Base-by-base conservation (phyloP, 257 asterid genomes). In the Solanum ossicruentum region DNA sequence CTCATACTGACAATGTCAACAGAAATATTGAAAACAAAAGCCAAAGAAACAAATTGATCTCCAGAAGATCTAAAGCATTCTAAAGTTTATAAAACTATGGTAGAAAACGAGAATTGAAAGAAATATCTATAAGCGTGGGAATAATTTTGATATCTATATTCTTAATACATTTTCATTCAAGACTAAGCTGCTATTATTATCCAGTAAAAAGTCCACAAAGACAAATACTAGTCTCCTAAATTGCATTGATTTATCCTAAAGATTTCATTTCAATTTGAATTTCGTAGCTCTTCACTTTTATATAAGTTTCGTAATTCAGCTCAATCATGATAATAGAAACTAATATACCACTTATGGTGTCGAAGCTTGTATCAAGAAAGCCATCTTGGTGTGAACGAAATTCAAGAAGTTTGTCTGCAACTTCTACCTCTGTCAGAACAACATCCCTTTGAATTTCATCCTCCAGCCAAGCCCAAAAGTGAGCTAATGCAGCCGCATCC, bases 381-480 rank as follows among this genome's bases (percentile, higher is more conserved):
- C 98, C 98, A 81, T 90, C 92, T 88, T 95, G 98, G 90, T 83
- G 89, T 45, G 98, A 91, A 49, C 98, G 99, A 88, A 97, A 94
- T 86, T 95, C 95, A 86, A 93, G 94, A 89, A 95, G 98, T 88
- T 94, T 91, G 85, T 92, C 94, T 0, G 94, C 92, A 79, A 92
- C 99, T 84, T 95, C 97, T 82, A 93, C 90, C 91, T 97, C 99
- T 39, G 97, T 94, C 87, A 95, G 90, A 83, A 88, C 70, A 43
- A 84, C 92, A 87, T 86, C 92, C 61, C 83, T 89, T 63, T 84
- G 45, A 52, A 97, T 91, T 90, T 94, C 94, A 75, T 93, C 95
- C 92, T 97, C 99, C 86, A 97, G 91, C 98, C 99, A 97, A 32
- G 93, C 91, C 98, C 98, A 97, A 87, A 97, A 95, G 60, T 95